phyloP scores from a whole-genome alignment of 352 stramenopile genomes.

The Phytophthora sp. region DNA sequence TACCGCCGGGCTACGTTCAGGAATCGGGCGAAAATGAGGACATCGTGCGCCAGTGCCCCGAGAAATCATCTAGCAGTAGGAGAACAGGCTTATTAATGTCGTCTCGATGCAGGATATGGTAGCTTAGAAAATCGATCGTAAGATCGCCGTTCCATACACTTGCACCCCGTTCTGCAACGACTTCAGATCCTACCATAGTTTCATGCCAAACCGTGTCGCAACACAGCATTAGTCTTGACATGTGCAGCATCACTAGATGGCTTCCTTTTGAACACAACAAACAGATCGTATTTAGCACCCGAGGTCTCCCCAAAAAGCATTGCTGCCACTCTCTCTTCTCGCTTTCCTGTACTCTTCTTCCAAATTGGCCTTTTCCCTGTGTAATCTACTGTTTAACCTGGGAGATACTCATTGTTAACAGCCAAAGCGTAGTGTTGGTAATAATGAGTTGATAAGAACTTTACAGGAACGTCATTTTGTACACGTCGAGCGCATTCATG shows the following conservation, averaged over 20 bases:
- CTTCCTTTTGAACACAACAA: slow-evolving; percentile 31
- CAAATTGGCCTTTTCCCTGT: slow-evolving; percentile 19
- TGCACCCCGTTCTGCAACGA: not conserved
- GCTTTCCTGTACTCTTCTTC: slow-evolving; percentile 12
- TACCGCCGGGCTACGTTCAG: slow-evolving; percentile 5
- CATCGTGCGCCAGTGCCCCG: not conserved
- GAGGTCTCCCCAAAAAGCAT: slow-evolving; percentile 31
- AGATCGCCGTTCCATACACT: slow-evolving; percentile 31
- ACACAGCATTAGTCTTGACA: slow-evolving; percentile 3
- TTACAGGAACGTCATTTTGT: not conserved
- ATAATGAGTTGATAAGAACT: not conserved
- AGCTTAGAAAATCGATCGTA: slow-evolving; percentile 17
- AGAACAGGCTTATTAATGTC: slow-evolving; percentile 6
- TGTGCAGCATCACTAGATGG: not conserved
- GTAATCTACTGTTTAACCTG: not conserved
- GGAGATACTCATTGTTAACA: slow-evolving; percentile 10
- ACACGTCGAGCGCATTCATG: not conserved
- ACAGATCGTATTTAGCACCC: slow-evolving; percentile 28
- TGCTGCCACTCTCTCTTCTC: slow-evolving; percentile 23
- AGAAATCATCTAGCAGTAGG: slow-evolving; percentile 11
- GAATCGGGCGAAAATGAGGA: not conserved
- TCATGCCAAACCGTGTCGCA: not conserved
- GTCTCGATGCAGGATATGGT: slow-evolving; percentile 8
- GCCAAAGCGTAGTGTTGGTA: no score
- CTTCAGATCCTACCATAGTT: not conserved